phyloP scores from a whole-genome alignment of 768 basidiomycete genomes.

The Lactarius pseudohatsudake region DNA sequence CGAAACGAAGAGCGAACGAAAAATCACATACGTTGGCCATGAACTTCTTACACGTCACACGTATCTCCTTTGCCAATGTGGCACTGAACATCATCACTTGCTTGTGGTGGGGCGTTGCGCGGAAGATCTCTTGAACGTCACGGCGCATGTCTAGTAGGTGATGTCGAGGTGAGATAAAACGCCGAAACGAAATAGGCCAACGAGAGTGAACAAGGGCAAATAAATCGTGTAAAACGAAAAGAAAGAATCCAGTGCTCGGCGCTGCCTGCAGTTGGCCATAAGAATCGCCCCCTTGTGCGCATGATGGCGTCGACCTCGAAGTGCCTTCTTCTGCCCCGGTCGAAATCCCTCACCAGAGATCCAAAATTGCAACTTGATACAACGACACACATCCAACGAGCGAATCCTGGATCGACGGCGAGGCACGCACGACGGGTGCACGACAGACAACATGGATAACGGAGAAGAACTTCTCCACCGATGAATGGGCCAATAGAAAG shows the following conservation, averaged over 20 bases:
- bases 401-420: slow-evolving; percentile 29
- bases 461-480: slow-evolving; percentile 41
- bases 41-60: slow-evolving; percentile 98
- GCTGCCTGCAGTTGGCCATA: slow-evolving; percentile 22
- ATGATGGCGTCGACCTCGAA: slow-evolving; percentile 26
- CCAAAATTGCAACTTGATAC: slow-evolving; percentile 22
- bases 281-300: slow-evolving; percentile 17
- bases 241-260: slow-evolving; percentile 22
- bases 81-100: slow-evolving; percentile 99
- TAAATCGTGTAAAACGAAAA: slow-evolving; percentile 38
- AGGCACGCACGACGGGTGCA: slow-evolving; percentile 28
- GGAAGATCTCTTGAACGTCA: slow-evolving; percentile 99
- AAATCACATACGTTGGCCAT: slow-evolving; percentile 86
- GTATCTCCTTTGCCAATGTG: slow-evolving; percentile 94
- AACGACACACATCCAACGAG: slow-evolving; percentile 28
- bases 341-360: slow-evolving; percentile 16
- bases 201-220: slow-evolving; percentile 51
- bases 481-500: slow-evolving; percentile 32
- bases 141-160: slow-evolving; percentile 98
- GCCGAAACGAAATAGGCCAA: slow-evolving; percentile 51
- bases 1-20: not conserved
- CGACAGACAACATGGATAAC: slow-evolving; percentile 49
- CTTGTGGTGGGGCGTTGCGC: slow-evolving; percentile 98
- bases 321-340: slow-evolving; percentile 21
- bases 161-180: slow-evolving; percentile 63